These are phyloP conservation scores for Umbilicus rupestris DNA, from an alignment of 164 flowering plant species.

Conservation along the genomic window DNA sequence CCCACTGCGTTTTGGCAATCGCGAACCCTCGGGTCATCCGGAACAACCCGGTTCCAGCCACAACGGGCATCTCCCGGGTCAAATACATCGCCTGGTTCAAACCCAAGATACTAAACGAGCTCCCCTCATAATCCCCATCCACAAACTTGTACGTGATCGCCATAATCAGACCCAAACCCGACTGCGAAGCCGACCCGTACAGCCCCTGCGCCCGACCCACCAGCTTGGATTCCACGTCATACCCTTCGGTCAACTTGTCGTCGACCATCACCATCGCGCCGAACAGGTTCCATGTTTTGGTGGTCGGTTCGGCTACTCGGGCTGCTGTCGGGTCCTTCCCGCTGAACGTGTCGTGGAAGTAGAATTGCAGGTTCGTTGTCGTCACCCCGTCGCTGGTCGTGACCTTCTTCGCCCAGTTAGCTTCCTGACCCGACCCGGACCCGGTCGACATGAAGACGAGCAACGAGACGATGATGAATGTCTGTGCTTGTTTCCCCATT, in stretches of 20 bases:
- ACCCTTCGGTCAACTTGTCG: conserved; percentile 30
- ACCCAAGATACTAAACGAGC: conserved; percentile 6
- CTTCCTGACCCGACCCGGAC: neutral
- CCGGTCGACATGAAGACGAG: neutral
- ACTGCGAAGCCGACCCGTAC: conserved; percentile 23
- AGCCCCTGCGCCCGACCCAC: conserved; percentile 40
- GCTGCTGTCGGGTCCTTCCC: conserved; percentile 32
- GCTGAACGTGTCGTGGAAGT: conserved; percentile 46
- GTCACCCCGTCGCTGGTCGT: conserved; percentile 13
- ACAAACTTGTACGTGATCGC: conserved; percentile 11
- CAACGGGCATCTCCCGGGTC: conserved; percentile 11
- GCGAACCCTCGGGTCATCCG: conserved; percentile 3
- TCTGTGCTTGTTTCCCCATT: neutral
- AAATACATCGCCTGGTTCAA: neutral
- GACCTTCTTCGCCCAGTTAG: neutral
- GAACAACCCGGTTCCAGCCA: conserved; percentile 10
- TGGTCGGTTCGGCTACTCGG: conserved; percentile 20
- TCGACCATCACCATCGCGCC: conserved; percentile 25
- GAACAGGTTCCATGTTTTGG: conserved; percentile 16
- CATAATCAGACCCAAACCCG: conserved; percentile 22
- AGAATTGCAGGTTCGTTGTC: conserved; percentile 43
- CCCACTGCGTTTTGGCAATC: neutral
- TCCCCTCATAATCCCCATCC: conserved; percentile 3
- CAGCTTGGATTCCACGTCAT: conserved; percentile 23
- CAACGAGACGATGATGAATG: neutral